These are phyloP conservation scores for Syncephalastrum racemosum DNA, from an alignment of 371 early-diverging fungal genomes.

Conservation along the genomic window DNA sequence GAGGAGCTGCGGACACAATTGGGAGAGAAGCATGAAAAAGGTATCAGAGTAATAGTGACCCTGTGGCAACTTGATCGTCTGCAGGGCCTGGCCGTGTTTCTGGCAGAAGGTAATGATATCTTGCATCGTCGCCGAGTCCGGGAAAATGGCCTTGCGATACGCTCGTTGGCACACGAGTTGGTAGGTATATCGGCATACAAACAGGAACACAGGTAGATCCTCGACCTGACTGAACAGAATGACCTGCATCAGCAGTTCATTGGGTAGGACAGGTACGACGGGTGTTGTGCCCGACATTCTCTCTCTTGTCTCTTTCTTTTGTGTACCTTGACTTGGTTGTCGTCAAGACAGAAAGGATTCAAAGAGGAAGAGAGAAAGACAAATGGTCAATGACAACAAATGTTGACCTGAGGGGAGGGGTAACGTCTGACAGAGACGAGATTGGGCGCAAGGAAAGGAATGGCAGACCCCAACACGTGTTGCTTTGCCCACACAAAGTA, in stretches of 20 bases:
- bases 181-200: constrained; percentile 32
- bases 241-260: constrained; percentile 30
- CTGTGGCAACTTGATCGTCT: constrained; percentile 41
- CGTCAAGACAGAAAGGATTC: no score
- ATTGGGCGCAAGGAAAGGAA: no score
- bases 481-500: no score
- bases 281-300: no score
- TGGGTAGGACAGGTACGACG: constrained; percentile 18
- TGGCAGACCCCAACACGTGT: no score
- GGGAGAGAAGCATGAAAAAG: constrained; percentile 21
- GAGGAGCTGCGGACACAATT: constrained; percentile 29
- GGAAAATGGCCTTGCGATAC: constrained; percentile 43
- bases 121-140: constrained; percentile 19
- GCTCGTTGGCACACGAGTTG: constrained; percentile 30
- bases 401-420: no score
- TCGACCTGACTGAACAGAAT: constrained; percentile 7
- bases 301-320: no score
- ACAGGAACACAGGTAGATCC: constrained; percentile 18
- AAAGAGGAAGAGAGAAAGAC: no score
- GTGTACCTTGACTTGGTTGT: no score
- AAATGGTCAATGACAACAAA: no score
- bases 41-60: constrained; percentile 24
- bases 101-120: constrained; percentile 36
- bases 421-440: no score
- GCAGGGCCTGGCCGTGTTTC: constrained; percentile 31